phyloP scores from a whole-genome alignment of 1,139 yeast species.

The Yueomyces sp. region DNA sequence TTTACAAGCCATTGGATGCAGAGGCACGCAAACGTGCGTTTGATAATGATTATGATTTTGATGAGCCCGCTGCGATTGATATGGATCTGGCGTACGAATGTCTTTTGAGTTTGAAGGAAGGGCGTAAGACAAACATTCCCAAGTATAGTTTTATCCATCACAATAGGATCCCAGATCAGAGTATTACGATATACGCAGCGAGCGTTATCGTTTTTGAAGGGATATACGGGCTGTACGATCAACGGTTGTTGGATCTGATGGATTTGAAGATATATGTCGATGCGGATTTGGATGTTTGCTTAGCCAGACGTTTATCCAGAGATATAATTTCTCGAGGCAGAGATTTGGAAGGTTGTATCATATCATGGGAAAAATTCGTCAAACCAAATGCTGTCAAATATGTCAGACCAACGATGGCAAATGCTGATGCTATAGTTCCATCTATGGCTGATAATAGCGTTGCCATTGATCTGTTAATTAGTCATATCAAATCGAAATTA shows the following conservation, averaged over 20 bases:
- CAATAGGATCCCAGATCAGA: conserved; percentile 50
- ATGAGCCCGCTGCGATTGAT: conserved; percentile 73
- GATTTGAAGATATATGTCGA: conserved; percentile 85
- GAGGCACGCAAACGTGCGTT: conserved; percentile 59
- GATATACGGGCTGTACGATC: conserved; percentile 68
- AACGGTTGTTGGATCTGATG: conserved; percentile 58
- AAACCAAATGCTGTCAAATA: conserved; percentile 80
- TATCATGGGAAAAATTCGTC: conserved; percentile 84
- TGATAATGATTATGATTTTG: conserved; percentile 64
- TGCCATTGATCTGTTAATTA: conserved; percentile 69
- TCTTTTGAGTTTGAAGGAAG: conserved; percentile 50
- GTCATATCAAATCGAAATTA: conserved; percentile 68
- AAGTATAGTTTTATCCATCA: conserved; percentile 74
- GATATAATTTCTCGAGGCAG: conserved; percentile 82
- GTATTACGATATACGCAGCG: conserved; percentile 80
- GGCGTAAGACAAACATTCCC: conserved; percentile 59
- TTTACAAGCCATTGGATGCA: conserved; percentile 58
- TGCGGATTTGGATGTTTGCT: conserved; percentile 84
- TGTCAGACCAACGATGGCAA: conserved; percentile 65
- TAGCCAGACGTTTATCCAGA: conserved; percentile 75
- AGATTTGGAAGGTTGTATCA: conserved; percentile 66
- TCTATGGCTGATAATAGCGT: conserved; percentile 73
- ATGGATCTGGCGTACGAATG: conserved; percentile 56
- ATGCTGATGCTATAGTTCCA: conserved; percentile 81
- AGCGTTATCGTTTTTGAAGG: conserved; percentile 90